Percentiles rank a stretch among this genome's conserved stretches.
These are phyloP conservation scores for Breviolum minutum DNA, from an alignment of 73 alveolate genomes.

Conservation along the genomic window DNA sequence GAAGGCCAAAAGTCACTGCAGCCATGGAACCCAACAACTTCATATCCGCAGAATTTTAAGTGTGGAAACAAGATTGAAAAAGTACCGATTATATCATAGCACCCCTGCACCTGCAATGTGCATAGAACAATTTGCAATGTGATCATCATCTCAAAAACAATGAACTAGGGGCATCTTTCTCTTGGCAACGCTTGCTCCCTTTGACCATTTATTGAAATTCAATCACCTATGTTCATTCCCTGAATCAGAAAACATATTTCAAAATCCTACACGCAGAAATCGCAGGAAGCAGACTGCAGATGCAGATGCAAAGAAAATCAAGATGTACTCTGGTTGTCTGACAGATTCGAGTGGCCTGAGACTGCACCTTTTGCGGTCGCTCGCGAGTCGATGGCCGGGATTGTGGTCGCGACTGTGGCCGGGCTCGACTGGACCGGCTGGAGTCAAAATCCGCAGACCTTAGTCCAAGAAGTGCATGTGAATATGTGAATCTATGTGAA, in stretches of 20 bases:
- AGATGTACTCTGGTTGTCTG: neutral
- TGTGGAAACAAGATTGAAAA: too few relatives aligned
- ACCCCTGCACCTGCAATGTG: too few relatives aligned
- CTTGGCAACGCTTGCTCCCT: too few relatives aligned
- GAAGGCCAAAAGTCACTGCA: neutral
- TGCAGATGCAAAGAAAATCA: neutral
- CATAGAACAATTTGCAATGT: too few relatives aligned
- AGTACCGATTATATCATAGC: neutral
- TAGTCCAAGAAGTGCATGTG: neutral
- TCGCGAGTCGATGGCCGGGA: neutral
- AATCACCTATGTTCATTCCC: too few relatives aligned
- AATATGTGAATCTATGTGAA: neutral
- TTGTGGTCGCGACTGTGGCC: neutral
- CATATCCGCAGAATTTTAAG: neutral
- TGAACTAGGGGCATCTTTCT: too few relatives aligned
- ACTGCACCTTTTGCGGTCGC: neutral
- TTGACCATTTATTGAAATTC: too few relatives aligned
- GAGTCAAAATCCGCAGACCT: neutral
- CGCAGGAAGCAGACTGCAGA: neutral
- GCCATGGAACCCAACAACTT: neutral
- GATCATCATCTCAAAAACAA: too few relatives aligned
- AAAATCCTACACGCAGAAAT: neutral
- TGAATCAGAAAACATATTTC: too few relatives aligned
- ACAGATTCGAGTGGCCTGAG: neutral
- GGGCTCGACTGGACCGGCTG: neutral